Conservation (phyloP, 352 stramenopile species). For the Pythium grandisporangium region DNA sequence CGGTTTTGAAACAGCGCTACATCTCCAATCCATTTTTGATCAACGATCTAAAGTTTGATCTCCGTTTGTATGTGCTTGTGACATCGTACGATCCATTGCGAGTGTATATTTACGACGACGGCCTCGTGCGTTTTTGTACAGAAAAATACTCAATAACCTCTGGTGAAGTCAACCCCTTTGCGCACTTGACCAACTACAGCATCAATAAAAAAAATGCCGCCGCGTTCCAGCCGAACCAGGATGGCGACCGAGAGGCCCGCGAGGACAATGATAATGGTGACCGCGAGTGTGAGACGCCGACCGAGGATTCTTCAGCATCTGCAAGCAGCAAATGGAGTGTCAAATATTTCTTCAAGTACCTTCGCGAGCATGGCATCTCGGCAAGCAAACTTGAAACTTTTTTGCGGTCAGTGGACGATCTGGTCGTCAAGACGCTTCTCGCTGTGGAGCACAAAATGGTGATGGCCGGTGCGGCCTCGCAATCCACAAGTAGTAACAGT, state of each 20-base stretch:
- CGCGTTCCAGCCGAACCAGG: slow-evolving; percentile 64
- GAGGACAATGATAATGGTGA: slow-evolving; percentile 16
- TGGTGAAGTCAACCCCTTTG: slow-evolving; percentile 73
- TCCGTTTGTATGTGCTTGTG: slow-evolving; percentile 87
- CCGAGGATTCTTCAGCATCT: too few species aligned
- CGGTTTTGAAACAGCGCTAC: slow-evolving; percentile 34
- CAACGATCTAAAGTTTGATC: slow-evolving; percentile 88
- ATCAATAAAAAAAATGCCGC: slow-evolving; percentile 87
- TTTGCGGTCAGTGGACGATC: slow-evolving; percentile 44
- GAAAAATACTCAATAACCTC: slow-evolving; percentile 61
- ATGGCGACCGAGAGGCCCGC: slow-evolving; percentile 33
- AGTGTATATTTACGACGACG: slow-evolving; percentile 81
- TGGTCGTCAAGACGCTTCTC: slow-evolving; percentile 88
- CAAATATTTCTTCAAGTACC: slow-evolving; percentile 40
- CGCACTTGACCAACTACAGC: slow-evolving; percentile 90
- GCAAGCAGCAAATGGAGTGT: slow-evolving; percentile 86
- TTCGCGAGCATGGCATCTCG: slow-evolving; percentile 29
- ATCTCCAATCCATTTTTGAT: slow-evolving; percentile 76
- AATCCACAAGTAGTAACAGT: too few species aligned
- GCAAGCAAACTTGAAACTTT: slow-evolving; percentile 22
- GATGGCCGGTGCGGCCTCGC: slow-evolving; percentile 8
- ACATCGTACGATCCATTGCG: slow-evolving; percentile 81
- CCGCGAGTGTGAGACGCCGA: too few species aligned
- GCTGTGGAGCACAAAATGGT: slow-evolving; percentile 76
- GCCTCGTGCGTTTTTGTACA: slow-evolving; percentile 83